Percentiles rank a stretch among this genome's conserved stretches.
Conservation (phyloP, 768 basidiomycete genomes). For the Dentipellis sp. region DNA sequence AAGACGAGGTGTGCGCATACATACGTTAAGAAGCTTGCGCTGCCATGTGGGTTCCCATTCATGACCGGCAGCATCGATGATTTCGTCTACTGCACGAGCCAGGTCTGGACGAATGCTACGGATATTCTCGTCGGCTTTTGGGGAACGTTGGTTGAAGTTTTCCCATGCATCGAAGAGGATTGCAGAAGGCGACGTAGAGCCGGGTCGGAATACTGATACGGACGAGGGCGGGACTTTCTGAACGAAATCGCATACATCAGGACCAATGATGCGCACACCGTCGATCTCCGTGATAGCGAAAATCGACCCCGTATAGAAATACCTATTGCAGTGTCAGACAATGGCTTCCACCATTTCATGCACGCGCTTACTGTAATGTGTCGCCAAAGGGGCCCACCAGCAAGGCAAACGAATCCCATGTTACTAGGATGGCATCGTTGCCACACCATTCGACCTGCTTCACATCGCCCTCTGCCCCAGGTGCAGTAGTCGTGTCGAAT, state of each 20-base stretch:
- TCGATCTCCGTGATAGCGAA: slow-evolving; percentile 83
- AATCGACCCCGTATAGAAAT: slow-evolving; percentile 65
- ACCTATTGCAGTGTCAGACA: slow-evolving; percentile 35
- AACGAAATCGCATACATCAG: slow-evolving; percentile 77
- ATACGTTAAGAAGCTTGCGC: slow-evolving; percentile 71
- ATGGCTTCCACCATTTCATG: background rate
- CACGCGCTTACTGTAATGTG: slow-evolving; percentile 57
- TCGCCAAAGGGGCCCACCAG: slow-evolving; percentile 93
- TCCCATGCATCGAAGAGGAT: slow-evolving; percentile 92
- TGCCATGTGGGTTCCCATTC: slow-evolving; percentile 94
- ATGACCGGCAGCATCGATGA: slow-evolving; percentile 86
- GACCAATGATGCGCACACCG: slow-evolving; percentile 76
- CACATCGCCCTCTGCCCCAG: slow-evolving; percentile 48
- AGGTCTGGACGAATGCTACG: slow-evolving; percentile 82
- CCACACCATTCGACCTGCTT: slow-evolving; percentile 91
- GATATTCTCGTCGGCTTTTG: slow-evolving; percentile 91
- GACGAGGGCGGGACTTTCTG: slow-evolving; percentile 90
- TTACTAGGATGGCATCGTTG: slow-evolving; percentile 85
- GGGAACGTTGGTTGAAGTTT: slow-evolving; percentile 72
- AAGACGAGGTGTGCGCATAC: slow-evolving; percentile 11
- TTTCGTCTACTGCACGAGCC: slow-evolving; percentile 79
- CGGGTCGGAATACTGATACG: slow-evolving; percentile 81
- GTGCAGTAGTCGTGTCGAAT: slow-evolving; percentile 57
- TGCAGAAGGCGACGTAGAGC: slow-evolving; percentile 85
- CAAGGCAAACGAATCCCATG: slow-evolving; percentile 68